Conservation (phyloP, 441 rosid species). For the Codiaeum variegatum region DNA sequence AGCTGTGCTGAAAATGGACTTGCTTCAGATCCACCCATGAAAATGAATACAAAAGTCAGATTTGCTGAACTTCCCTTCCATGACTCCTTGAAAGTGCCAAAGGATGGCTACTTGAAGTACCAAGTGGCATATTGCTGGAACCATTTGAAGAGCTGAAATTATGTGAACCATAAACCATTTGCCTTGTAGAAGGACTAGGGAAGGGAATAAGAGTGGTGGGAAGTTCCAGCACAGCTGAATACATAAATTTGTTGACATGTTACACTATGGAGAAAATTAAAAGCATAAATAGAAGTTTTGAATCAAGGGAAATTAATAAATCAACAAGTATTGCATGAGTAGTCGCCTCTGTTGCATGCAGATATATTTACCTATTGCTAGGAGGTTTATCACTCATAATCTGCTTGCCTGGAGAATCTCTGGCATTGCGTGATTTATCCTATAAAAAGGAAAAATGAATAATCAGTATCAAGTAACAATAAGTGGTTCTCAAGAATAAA, state of each 20-base stretch:
- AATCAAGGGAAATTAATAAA: background rate
- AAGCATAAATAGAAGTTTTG: background rate
- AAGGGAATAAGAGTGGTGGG: conserved; percentile 21
- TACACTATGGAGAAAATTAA: conserved; percentile 20
- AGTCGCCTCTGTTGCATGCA: background rate
- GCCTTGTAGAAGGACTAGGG: background rate
- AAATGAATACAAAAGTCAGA: conserved; percentile 21
- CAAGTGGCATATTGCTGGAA: conserved; percentile 27
- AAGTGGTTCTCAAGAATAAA: background rate
- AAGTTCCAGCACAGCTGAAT: conserved; percentile 23
- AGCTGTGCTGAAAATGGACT: conserved; percentile 1
- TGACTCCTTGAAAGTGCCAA: conserved; percentile 25
- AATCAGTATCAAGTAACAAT: conserved; percentile 8
- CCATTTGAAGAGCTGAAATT: conserved; percentile 30
- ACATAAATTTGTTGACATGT: conserved; percentile 12
- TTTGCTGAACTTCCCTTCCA: conserved; percentile 34
- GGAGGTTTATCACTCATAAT: conserved; percentile 17
- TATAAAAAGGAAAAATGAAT: conserved; percentile 12
- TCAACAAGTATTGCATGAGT: background rate
- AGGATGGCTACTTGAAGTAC: conserved; percentile 32
- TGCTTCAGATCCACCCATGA: background rate
- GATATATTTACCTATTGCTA: conserved; percentile 22
- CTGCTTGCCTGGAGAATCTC: conserved; percentile 15
- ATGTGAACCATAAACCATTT: conserved; percentile 21
- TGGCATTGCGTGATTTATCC: conserved; percentile 29